phyloP scores from a whole-genome alignment of 202 grass and related monocot species.

The Setaria italica region DNA sequence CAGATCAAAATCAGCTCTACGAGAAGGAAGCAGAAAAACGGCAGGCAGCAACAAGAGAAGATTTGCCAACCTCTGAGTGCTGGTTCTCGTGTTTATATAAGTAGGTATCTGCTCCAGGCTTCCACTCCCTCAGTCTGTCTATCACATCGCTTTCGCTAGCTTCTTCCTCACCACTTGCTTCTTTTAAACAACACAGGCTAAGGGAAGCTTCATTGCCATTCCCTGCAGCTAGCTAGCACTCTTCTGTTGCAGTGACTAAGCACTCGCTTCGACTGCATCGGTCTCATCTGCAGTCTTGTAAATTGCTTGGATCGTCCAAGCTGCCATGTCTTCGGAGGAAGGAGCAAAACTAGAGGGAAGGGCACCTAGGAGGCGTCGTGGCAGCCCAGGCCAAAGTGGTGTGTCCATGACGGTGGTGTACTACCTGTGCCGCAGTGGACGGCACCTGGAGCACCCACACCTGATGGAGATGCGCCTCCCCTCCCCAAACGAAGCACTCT shows the following conservation, averaged over 20 bases:
- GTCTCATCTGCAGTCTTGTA: not conserved
- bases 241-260: not conserved
- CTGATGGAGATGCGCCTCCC: conserved; percentile 79
- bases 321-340: not conserved
- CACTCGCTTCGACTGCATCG: not conserved
- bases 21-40: too few relatives aligned
- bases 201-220: conserved; percentile 9
- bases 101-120: not conserved
- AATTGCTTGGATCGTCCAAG: not conserved
- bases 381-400: not conserved
- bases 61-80: not conserved
- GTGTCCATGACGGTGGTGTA: conserved; percentile 74
- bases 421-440: conserved; percentile 72
- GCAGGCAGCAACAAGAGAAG: conserved; percentile 12
- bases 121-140: not conserved
- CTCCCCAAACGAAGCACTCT: conserved; percentile 61
- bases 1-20: too few relatives aligned
- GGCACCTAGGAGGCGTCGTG: not conserved
- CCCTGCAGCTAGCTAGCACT: conserved; percentile 10
- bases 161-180: not conserved
- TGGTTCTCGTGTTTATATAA: not conserved
- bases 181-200: not conserved
- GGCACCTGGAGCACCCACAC: conserved; percentile 91
- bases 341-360: conserved; percentile 5
- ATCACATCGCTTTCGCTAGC: not conserved